Percentiles rank a stretch among this genome's conserved stretches.
Evolutionary conservation across 345 rosid genomes (phyloP).

Genomic region (Citrus medica): DNA sequence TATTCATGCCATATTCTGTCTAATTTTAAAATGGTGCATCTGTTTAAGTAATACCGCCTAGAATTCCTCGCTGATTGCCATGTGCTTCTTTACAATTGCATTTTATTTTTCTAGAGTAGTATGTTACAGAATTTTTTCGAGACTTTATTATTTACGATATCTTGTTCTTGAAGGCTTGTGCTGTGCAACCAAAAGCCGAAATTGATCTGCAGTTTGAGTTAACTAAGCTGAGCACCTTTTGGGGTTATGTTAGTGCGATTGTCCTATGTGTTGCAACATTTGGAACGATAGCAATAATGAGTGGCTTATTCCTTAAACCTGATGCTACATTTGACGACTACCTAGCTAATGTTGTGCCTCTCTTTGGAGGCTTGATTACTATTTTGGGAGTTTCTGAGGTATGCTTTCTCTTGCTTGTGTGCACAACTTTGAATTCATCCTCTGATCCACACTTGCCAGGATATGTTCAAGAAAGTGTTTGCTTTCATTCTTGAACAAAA

Average conservation of each 20-base stretch:
- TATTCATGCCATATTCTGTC: not conserved
- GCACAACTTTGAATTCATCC: not conserved
- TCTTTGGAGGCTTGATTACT: slow-evolving; percentile 76
- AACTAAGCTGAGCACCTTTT: slow-evolving; percentile 81
- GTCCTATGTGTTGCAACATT: slow-evolving; percentile 69
- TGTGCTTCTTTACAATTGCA: no score
- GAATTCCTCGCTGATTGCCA: no score
- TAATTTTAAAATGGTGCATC: not conserved
- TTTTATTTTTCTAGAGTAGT: not conserved
- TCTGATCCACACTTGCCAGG: not conserved
- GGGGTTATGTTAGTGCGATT: slow-evolving; percentile 73
- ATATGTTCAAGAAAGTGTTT: not conserved
- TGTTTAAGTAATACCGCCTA: not conserved
- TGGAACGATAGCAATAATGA: slow-evolving; percentile 85
- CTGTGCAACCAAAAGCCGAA: slow-evolving; percentile 87
- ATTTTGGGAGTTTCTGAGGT: slow-evolving; percentile 95
- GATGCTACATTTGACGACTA: slow-evolving; percentile 86
- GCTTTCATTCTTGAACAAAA: not conserved
- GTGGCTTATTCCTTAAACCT: slow-evolving; percentile 91
- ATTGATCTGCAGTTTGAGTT: slow-evolving; percentile 85
- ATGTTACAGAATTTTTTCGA: not conserved
- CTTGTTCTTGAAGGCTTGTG: slow-evolving; percentile 60
- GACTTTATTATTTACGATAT: not conserved
- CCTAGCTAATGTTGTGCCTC: slow-evolving; percentile 69
- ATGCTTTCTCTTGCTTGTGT: not conserved